Percentiles rank a stretch among this genome's conserved stretches.
Evolutionary conservation across 192 early-diverging fungal species (phyloP).

Genomic region (Dimargaris cristalligena): DNA sequence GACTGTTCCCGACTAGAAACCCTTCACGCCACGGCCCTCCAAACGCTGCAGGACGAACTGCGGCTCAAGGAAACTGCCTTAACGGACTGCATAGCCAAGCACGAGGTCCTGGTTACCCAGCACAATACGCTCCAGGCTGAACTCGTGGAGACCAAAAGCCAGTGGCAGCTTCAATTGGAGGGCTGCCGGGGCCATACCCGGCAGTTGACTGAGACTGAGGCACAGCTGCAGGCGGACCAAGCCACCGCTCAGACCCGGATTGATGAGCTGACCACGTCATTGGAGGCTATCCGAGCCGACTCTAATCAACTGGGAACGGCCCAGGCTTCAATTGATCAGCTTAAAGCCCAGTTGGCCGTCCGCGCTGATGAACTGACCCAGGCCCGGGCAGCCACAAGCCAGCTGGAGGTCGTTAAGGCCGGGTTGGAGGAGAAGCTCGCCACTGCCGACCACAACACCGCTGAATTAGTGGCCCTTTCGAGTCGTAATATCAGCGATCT

Average conservation of each 20-base stretch:
- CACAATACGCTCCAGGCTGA: constrained; percentile 11
- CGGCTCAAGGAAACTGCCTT: constrained; percentile 10
- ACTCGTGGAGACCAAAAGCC: background rate
- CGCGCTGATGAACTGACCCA: constrained; percentile 24
- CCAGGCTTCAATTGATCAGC: background rate
- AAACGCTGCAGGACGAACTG: constrained; percentile 12
- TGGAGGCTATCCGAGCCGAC: too few relatives aligned
- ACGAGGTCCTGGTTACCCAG: background rate
- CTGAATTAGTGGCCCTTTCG: background rate
- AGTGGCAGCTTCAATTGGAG: background rate
- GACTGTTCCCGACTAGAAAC: background rate
- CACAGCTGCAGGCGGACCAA: background rate
- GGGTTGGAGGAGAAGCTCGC: background rate
- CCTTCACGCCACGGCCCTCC: background rate
- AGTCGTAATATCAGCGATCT: constrained; percentile 7
- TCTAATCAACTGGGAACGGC: background rate
- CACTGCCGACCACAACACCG: background rate
- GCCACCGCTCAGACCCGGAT: background rate
- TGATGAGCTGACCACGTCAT: background rate
- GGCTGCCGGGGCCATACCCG: constrained; percentile 11
- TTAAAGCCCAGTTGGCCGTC: constrained; percentile 15
- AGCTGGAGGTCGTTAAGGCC: background rate
- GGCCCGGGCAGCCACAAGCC: background rate
- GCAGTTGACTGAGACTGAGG: constrained; percentile 4
- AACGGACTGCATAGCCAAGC: constrained; percentile 3